phyloP scores from a whole-genome alignment of 139 green algal species.

The Micromonas pusilla region DNA sequence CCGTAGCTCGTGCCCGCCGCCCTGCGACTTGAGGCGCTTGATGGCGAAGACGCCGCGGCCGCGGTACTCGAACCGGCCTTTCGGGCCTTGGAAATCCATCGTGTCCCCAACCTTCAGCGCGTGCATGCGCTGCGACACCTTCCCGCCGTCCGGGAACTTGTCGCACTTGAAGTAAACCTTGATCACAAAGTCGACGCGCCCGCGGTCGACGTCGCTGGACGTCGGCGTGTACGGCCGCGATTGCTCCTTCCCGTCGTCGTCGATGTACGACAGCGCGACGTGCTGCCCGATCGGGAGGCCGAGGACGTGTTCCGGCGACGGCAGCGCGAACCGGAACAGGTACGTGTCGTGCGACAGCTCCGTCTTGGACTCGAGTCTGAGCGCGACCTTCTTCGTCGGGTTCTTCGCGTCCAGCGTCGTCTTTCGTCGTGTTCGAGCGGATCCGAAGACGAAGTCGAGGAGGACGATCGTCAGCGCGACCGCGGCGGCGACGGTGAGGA shows the following conservation, averaged over 20 bases:
- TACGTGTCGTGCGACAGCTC: constrained; percentile 76
- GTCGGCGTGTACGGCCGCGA: constrained; percentile 95
- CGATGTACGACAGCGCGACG: constrained; percentile 77
- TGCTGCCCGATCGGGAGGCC: constrained; percentile 90
- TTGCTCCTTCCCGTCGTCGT: constrained; percentile 74
- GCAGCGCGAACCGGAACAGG: constrained; percentile 89
- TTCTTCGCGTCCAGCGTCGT: neutral
- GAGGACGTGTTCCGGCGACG: constrained; percentile 69
- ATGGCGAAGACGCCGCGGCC: constrained; percentile 41
- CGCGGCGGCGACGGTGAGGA: neutral
- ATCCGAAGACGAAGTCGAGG: neutral
- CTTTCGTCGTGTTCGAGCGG: neutral
- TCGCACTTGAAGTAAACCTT: constrained; percentile 73
- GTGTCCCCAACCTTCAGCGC: constrained; percentile 74
- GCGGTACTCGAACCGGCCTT: constrained; percentile 87
- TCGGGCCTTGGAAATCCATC: constrained; percentile 85
- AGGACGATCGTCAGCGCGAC: neutral
- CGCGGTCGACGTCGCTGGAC: constrained; percentile 54
- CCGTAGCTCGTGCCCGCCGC: constrained; percentile 20
- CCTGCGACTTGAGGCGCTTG: constrained; percentile 28
- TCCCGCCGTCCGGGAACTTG: constrained; percentile 78
- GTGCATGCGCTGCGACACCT: constrained; percentile 69
- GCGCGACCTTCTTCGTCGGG: constrained; percentile 50
- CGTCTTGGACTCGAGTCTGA: constrained; percentile 67
- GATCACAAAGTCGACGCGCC: constrained; percentile 93